Base-by-base conservation (phyloP, 768 basidiomycete genomes). In the Pleurotus ostreatus region DNA sequence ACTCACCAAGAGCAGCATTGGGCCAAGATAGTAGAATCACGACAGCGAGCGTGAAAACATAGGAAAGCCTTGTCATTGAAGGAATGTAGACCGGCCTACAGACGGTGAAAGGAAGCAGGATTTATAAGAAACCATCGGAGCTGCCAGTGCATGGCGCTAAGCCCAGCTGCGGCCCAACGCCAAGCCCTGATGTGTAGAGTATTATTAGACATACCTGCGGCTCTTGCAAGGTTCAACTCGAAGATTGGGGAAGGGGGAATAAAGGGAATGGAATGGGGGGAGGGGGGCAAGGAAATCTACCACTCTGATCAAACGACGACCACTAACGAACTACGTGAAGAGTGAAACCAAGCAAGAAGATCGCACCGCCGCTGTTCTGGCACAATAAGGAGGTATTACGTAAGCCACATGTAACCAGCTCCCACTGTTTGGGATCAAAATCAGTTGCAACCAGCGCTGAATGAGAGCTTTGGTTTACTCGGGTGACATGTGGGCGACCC, bases 31-130 rank as follows among this genome's bases (percentile, higher is more conserved):
- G 56, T 49, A 72, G 60, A 61, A 76, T 63, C 47, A 74, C 62
- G 63, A 78, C 77, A 74, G 74, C 77, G 74, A 80, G 77, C 76
- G 77, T 69, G 57, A 55, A 60, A 55, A 74, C 60, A 55, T 65
- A 63, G 59, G 56, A 62, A 57, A 64, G 65, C 60, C 66, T 54
- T 65, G 65, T 63, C 75, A 78, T 78, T 60, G 65, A 67, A 56
- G 64, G 65, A 59, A 65, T 23, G 51, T 18, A 52, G 25, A 52
- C 51, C 51, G 51, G 22, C 51, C 51, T 55, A 55, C 26, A 52
- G 20, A 34, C n/a, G 38, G 9, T 37, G 51, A 52, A 52, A 52
- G 51, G 23, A 52, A 52, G 51, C 37, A 52, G 38, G 51, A 52
- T 52, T 40, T 52, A 52, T 52, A 52, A 52, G 51, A 26, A 8